Percentiles rank a stretch among this genome's conserved stretches.
phyloP scores from a whole-genome alignment of 2,329 filamentous ascomycete species.

The Scedosporium boydii region DNA sequence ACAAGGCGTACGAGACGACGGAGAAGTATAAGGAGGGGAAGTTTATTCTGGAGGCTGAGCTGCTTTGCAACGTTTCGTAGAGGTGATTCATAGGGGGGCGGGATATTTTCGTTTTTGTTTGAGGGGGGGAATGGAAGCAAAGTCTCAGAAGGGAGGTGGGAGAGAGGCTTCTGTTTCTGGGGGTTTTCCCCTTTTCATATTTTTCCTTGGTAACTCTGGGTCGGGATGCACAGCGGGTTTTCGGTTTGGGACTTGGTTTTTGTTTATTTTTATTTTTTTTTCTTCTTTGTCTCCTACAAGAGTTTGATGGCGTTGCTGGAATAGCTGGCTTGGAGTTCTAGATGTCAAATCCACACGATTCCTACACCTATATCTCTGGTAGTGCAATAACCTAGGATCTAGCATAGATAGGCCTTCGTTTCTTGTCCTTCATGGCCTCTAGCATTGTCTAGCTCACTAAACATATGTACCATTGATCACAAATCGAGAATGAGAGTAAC shows the following conservation, averaged over 20 bases:
- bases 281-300: background rate
- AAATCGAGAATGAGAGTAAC: no score
- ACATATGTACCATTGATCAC: no score
- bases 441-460: no score
- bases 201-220: background rate
- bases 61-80: constrained; percentile 68
- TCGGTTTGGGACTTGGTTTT: background rate
- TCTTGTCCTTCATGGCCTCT: no score
- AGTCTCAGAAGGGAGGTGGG: no score
- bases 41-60: constrained; percentile 87
- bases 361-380: no score
- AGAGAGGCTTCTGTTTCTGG: background rate
- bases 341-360: no score
- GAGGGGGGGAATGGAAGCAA: background rate
- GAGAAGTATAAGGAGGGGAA: constrained; percentile 99
- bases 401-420: no score
- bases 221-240: background rate
- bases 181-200: background rate
- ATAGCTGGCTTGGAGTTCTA: no score
- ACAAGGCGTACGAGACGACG: constrained; percentile 82
- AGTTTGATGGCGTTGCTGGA: no score
- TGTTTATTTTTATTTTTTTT: background rate
- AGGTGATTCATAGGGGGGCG: background rate
- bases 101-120: background rate
- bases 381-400: no score